Evolutionary conservation across 192 early-diverging fungal genomes (phyloP).

Genomic region (Rhizophagus sp.): DNA sequence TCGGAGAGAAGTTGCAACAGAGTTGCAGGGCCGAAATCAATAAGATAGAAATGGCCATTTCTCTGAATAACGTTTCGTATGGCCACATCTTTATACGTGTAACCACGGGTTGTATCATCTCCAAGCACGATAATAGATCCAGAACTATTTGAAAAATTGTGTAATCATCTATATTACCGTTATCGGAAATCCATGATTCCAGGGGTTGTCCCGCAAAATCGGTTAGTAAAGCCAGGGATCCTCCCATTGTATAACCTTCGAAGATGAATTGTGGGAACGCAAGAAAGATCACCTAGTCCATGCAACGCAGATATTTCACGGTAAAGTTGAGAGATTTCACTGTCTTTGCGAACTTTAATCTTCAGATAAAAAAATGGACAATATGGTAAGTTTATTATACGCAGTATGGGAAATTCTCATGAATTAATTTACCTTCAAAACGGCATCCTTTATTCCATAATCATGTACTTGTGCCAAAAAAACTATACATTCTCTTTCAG

Average conservation of each 20-base stretch:
- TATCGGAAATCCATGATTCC: constrained; percentile 29
- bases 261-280: constrained; percentile 16
- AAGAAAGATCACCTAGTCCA: constrained; percentile 5
- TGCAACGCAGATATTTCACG: constrained; percentile 20
- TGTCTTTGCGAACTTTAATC: constrained; percentile 13
- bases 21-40: too few species aligned
- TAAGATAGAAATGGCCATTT: constrained; percentile 22
- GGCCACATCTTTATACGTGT: background rate
- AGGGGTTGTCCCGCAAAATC: constrained; percentile 19
- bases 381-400: constrained; percentile 29
- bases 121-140: constrained; percentile 13
- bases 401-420: too few species aligned
- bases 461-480: constrained; percentile 30
- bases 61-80: constrained; percentile 16
- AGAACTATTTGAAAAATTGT: constrained; percentile 19
- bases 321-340: constrained; percentile 10
- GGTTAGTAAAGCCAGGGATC: constrained; percentile 8
- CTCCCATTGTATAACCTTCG: constrained; percentile 16
- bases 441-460: constrained; percentile 30
- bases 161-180: constrained; percentile 24
- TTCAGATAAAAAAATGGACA: constrained; percentile 17
- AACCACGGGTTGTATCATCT: background rate
- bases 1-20: too few species aligned
- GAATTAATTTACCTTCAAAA: constrained; percentile 32
- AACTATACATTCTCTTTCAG: constrained; percentile 20